A percentile compares a stretch with the other conserved stretches of the same genome.
These are phyloP conservation scores for Colletotrichum scovillei DNA, from an alignment of 2,329 filamentous ascomycete genomes.

Conservation along the genomic window DNA sequence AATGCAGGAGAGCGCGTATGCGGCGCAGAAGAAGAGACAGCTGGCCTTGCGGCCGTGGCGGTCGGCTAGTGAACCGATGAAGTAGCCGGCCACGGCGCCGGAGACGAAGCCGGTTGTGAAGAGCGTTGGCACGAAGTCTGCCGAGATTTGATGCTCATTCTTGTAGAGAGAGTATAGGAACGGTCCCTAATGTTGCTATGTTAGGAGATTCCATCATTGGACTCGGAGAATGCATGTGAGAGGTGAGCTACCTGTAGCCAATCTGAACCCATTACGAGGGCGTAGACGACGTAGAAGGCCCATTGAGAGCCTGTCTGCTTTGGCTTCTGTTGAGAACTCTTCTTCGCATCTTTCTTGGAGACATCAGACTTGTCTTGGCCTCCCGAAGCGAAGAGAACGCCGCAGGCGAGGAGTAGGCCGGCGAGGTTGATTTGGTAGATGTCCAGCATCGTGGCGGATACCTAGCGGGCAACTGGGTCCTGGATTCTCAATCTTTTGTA, in stretches of 20 bases:
- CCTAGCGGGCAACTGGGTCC: background rate
- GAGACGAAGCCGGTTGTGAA: slow-evolving; percentile 58
- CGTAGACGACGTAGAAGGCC: slow-evolving; percentile 56
- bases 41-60: slow-evolving; percentile 61
- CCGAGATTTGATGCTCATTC: slow-evolving; percentile 44
- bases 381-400: slow-evolving; percentile 38
- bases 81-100: slow-evolving; percentile 55
- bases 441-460: slow-evolving; percentile 40
- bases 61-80: slow-evolving; percentile 61
- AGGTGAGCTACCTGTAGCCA: slow-evolving; percentile 57
- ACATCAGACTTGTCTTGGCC: background rate
- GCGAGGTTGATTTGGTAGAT: slow-evolving; percentile 49
- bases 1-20: slow-evolving; percentile 64
- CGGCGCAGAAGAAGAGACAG: slow-evolving; percentile 65
- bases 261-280: slow-evolving; percentile 61
- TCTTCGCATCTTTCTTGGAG: slow-evolving; percentile 1
- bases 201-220: background rate
- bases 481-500: background rate
- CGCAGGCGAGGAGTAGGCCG: slow-evolving; percentile 46
- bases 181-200: slow-evolving; percentile 40
- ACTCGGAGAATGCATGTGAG: background rate
- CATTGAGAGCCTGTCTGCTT: slow-evolving; percentile 38
- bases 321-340: background rate
- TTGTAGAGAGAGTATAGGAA: slow-evolving; percentile 51
- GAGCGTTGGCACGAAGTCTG: slow-evolving; percentile 48